Base-by-base conservation (phyloP, 352 stramenopile species). In the Pythium folliculosum region DNA sequence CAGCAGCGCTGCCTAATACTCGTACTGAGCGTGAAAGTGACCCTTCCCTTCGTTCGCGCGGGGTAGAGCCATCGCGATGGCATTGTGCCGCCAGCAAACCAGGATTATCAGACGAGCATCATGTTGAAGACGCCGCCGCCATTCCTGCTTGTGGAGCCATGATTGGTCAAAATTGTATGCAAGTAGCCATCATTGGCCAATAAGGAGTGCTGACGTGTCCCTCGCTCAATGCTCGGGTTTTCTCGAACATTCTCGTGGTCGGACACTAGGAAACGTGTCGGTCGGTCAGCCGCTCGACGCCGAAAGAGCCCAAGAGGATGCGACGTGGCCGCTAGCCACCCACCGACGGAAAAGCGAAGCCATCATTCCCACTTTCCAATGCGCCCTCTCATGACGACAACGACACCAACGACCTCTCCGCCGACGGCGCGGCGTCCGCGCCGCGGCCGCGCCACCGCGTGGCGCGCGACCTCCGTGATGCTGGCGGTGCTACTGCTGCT, bases 181-280 rank as follows among this genome's bases (percentile, higher is more conserved):
- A 30, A 1, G 4, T 47, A 8, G 0, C 16, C 10, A 48, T 43
- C 45, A 69, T 73, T 73, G 67, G 67, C 27, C 57, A 22, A 59
- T 66, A 67, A 35, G n/a, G 2, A 0, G 0, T 27, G 52, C 37
- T 63, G 51, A 67, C 65, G 58, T 63, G 58, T 62, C 64, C 60
- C 35, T 70, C 54, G 10, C 52, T 69, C 47, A 25, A 25, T 19
- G 44, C 44, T 13, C 21, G 21, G n/a, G 21, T 1, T 48, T 72
- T 73, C 67, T 73, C 60, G 67, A 73, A 73, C 50, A 21, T 73
- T 73, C 67, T 73, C 52, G 35, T 67, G 67, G 67, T 65, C 53
- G 55, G 60, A 66, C 47, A n/a, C 25, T 35, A 32, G 14, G 65
- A 45, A 63, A 72, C 65, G 65, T 72, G 65, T 67, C 65, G 30